phyloP scores from a whole-genome alignment of 495 filamentous ascomycete species.

The Aspergillus homomorphus region DNA sequence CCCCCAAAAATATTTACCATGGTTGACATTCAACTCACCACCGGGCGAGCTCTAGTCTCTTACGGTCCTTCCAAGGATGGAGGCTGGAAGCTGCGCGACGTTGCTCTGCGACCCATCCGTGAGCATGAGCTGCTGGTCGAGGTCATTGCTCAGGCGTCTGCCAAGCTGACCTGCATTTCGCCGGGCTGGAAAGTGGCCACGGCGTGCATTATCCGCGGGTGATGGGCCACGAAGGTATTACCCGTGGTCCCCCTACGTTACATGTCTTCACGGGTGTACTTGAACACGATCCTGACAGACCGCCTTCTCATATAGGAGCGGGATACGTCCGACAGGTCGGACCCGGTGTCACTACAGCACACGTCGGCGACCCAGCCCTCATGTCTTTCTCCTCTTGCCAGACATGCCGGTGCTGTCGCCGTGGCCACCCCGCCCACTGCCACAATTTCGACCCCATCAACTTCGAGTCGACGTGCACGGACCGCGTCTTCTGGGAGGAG shows the following conservation, averaged over 20 bases:
- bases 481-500: conserved; percentile 19
- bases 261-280: background rate
- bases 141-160: conserved; percentile 40
- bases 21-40: conserved; percentile 1
- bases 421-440: conserved; percentile 23
- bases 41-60: conserved; percentile 14
- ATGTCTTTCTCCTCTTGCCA: conserved; percentile 38
- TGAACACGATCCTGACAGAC: background rate
- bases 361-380: conserved; percentile 42
- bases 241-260: background rate
- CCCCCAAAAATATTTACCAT: background rate
- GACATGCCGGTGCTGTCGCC: conserved; percentile 21
- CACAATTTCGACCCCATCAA: conserved; percentile 33
- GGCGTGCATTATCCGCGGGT: conserved; percentile 21
- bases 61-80: conserved; percentile 15
- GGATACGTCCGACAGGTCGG: conserved; percentile 43
- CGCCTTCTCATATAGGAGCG: conserved; percentile 25
- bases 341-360: conserved; percentile 30
- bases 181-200: conserved; percentile 8
- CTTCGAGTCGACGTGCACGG: conserved; percentile 10
- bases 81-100: conserved; percentile 21
- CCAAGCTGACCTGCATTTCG: conserved; percentile 35
- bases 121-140: conserved; percentile 35
- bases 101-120: conserved; percentile 25
- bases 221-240: conserved; percentile 23